These are phyloP conservation scores for Pyrenochaeta sp. DNA, from an alignment of 2,329 filamentous ascomycete genomes.

Conservation along the genomic window DNA sequence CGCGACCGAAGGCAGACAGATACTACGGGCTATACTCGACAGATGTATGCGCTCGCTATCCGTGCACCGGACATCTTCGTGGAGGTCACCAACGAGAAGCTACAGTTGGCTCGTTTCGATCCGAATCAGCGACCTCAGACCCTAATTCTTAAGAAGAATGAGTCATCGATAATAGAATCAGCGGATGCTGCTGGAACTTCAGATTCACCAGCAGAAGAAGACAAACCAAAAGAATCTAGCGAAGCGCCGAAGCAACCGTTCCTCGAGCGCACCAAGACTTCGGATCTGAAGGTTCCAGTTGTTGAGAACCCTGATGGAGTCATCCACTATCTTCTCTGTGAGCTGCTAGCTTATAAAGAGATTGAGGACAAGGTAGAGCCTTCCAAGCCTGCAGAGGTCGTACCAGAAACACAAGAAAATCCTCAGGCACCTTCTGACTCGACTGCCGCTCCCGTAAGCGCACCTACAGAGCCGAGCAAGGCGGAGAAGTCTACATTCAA, in stretches of 20 bases:
- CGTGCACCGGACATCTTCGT: slow-evolving; percentile 87
- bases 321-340: slow-evolving; percentile 91
- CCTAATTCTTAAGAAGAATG: slow-evolving; percentile 62
- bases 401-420: slow-evolving; percentile 28
- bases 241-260: slow-evolving; percentile 54
- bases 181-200: slow-evolving; percentile 22
- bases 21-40: slow-evolving; percentile 75
- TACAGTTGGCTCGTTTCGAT: slow-evolving; percentile 75
- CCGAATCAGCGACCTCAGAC: slow-evolving; percentile 61
- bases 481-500: slow-evolving; percentile 80
- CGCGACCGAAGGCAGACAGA: slow-evolving; percentile 65
- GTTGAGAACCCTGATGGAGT: slow-evolving; percentile 95
- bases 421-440: slow-evolving; percentile 14
- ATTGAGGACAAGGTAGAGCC: slow-evolving; percentile 82
- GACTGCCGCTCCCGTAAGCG: slow-evolving; percentile 11
- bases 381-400: slow-evolving; percentile 54
- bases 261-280: slow-evolving; percentile 70
- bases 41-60: slow-evolving; percentile 80
- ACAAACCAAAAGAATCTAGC: slow-evolving; percentile 45
- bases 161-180: slow-evolving; percentile 34
- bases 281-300: slow-evolving; percentile 80
- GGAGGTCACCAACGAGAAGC: slow-evolving; percentile 83
- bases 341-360: slow-evolving; percentile 89
- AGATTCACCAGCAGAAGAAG: slow-evolving; percentile 44
- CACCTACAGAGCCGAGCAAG: slow-evolving; percentile 48